Base-by-base conservation (phyloP, 2,329 filamentous ascomycete species). In the Talaromyces sp. region DNA sequence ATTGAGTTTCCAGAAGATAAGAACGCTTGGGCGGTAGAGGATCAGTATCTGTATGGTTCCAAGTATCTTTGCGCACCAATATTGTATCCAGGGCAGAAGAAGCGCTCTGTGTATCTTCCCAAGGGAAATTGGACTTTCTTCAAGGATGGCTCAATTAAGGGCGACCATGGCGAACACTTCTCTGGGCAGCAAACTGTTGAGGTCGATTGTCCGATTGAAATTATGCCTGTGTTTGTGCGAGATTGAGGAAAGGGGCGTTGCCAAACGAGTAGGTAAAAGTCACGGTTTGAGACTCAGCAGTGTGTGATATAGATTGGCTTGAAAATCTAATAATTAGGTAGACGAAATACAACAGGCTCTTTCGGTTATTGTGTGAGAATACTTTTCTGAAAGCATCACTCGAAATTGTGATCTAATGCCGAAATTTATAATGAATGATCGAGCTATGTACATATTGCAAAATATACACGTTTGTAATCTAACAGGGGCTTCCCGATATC, bases 41-140 rank as follows among this genome's bases (percentile, higher is more conserved):
- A 82, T 37, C 82, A 89, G 76, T 90, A 89, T 71, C 85, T 90
- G 82, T 90, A 84, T 69, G 88, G 87, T 0, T 71, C 75, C 16
- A 84, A 82, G 70, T 89, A 88, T 70, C 75, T 90, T 14, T 81
- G 84, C 8, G 83, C 80, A 13, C 87, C 87, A 0, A 79, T 90
- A 0, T 69, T 89, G 63, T 71, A 79, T n/a, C 72, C 83, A 0
- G 82, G 82, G 0, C 74, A 82, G 69, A 76, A 72, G 13, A 79
- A 72, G 39, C 77, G 78, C 6, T 76, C 72, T 6, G 82, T 84
- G 0, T 89, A 89, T 70, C 72, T 89, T 27, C 86, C 87, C 0
- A 68, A 64, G 9, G 81, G 81, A 5, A 75, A 68, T n/a, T 85
- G 83, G 83, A 78, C 74, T 62, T 67, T 74, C 7, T 79, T 37